Conservation (phyloP, 192 early-diverging fungal genomes). For the Lobosporangium transversale region DNA sequence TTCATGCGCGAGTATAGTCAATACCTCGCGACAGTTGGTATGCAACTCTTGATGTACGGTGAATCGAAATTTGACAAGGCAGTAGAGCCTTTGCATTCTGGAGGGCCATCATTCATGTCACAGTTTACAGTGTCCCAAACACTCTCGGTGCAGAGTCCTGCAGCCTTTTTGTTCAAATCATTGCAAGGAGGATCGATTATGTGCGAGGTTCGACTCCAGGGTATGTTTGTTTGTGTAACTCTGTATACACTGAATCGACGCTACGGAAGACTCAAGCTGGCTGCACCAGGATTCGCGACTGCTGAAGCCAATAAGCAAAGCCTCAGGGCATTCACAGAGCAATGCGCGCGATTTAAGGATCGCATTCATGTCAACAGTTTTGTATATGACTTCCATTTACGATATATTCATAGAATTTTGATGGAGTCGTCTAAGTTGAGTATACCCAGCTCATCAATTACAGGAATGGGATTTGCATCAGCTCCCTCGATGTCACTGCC, state of each 20-base stretch:
- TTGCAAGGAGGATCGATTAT: slow-evolving; percentile 66
- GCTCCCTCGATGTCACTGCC: slow-evolving; percentile 25
- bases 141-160: slow-evolving; percentile 54
- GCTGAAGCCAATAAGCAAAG: slow-evolving; percentile 56
- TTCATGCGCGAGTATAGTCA: slow-evolving; percentile 68
- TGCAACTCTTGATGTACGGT: slow-evolving; percentile 66
- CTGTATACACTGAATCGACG: slow-evolving; percentile 66
- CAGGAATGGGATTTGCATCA: slow-evolving; percentile 1
- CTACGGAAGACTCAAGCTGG: slow-evolving; percentile 57
- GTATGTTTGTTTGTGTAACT: slow-evolving; percentile 66
- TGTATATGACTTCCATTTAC: slow-evolving; percentile 68
- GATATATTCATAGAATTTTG: slow-evolving; percentile 59
- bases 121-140: slow-evolving; percentile 56
- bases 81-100: slow-evolving; percentile 35
- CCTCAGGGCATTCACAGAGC: slow-evolving; percentile 63
- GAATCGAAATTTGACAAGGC: slow-evolving; percentile 53
- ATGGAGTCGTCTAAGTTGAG: slow-evolving; percentile 48
- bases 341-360: slow-evolving; percentile 68
- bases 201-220: slow-evolving; percentile 67
- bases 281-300: slow-evolving; percentile 48
- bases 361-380: slow-evolving; percentile 70
- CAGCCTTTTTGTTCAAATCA: slow-evolving; percentile 62
- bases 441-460: not conserved
- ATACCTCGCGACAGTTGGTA: slow-evolving; percentile 66
- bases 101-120: slow-evolving; percentile 54